These are phyloP conservation scores for Populus euphratica DNA, from an alignment of 345 rosid genomes.

Conservation along the genomic window DNA sequence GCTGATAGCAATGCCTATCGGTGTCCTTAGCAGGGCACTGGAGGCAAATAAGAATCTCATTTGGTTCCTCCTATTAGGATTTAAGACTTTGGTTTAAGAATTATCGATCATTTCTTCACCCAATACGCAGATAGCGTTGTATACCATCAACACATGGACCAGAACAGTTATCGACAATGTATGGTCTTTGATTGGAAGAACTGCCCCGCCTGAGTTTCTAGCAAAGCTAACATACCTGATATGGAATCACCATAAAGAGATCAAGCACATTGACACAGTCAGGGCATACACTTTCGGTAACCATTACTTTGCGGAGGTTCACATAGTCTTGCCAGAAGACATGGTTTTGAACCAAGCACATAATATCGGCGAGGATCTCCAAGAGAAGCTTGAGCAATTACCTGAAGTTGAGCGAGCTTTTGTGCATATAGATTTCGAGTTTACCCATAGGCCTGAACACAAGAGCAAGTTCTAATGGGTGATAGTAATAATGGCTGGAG, in stretches of 20 bases:
- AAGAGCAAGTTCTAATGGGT: constrained; percentile 32
- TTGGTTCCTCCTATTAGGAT: background rate
- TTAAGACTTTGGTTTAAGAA: too few species aligned
- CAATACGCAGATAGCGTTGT: constrained; percentile 70
- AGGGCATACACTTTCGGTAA: constrained; percentile 80
- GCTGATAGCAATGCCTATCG: too few species aligned
- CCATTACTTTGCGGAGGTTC: constrained; percentile 80
- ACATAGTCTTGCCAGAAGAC: constrained; percentile 69
- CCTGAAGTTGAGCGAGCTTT: constrained; percentile 84
- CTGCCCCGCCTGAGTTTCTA: constrained; percentile 78
- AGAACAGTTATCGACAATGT: constrained; percentile 74
- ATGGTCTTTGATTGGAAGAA: constrained; percentile 57
- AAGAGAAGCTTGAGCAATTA: constrained; percentile 77
- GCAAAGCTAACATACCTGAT: constrained; percentile 68
- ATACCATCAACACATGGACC: constrained; percentile 72
- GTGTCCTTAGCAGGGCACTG: too few species aligned
- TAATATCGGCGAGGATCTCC: constrained; percentile 76
- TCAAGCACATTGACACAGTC: constrained; percentile 72
- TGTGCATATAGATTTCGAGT: constrained; percentile 84
- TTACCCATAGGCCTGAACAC: constrained; percentile 73
- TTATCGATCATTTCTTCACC: background rate
- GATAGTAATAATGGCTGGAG: background rate
- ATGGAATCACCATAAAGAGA: constrained; percentile 81
- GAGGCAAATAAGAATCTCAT: too few species aligned
- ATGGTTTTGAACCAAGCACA: constrained; percentile 67